Conservation (phyloP, 176 grass and related monocot genomes). For the Ensete ventricosum region DNA sequence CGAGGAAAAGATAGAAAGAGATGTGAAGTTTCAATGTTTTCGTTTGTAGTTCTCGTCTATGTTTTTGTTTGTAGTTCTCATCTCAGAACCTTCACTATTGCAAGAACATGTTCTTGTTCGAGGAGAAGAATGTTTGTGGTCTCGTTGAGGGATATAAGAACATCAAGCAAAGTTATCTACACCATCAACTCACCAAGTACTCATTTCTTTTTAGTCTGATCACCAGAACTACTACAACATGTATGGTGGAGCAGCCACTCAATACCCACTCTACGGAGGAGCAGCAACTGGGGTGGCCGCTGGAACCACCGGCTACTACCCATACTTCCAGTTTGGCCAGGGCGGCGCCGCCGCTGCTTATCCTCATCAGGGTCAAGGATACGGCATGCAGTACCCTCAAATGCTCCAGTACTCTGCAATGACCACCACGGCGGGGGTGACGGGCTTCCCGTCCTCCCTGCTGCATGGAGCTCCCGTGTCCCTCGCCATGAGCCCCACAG, state of each 20-base stretch:
- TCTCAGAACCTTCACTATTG: neutral
- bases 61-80: neutral
- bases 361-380: constrained; percentile 3
- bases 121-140: too few relatives aligned
- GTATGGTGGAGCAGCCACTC: constrained; percentile 1
- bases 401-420: constrained; percentile 2
- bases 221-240: constrained; percentile 19
- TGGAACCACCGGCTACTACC: constrained; percentile 5
- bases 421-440: neutral
- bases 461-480: constrained; percentile 8
- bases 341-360: neutral
- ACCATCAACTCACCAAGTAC: neutral
- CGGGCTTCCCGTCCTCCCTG: neutral
- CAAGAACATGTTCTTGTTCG: neutral
- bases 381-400: constrained; percentile 9
- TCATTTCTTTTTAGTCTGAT: neutral
- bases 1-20: neutral
- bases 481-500: neutral
- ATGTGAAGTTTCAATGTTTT: neutral
- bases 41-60: neutral
- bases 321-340: constrained; percentile 9
- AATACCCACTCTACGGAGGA: constrained; percentile 16
- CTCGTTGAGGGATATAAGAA: neutral
- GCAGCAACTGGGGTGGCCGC: constrained; percentile 1
- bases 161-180: too few relatives aligned